Evolutionary conservation across 345 rosid genomes (phyloP).

Genomic region (Boechera divaricarpa): DNA sequence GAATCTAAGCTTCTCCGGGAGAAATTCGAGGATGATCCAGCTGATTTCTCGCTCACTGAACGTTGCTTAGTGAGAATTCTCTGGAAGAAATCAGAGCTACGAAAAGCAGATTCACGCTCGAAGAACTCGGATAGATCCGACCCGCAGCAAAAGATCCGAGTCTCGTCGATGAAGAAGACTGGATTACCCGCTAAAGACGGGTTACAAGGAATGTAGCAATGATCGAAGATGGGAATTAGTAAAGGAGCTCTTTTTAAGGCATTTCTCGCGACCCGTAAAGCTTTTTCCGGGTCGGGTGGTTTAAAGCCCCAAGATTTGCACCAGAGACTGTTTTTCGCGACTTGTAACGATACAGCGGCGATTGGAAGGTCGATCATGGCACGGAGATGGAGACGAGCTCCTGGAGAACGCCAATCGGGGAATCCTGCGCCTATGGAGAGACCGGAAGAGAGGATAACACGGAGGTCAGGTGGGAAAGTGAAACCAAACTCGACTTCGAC

Average conservation of each 20-base stretch:
- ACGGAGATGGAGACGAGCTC: constrained; percentile 72
- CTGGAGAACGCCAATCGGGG: constrained; percentile 80
- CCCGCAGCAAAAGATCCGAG: constrained; percentile 77
- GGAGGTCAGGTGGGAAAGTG: constrained; percentile 84
- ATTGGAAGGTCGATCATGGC: constrained; percentile 77
- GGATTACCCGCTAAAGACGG: constrained; percentile 92
- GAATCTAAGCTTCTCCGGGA: constrained; percentile 66
- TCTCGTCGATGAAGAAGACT: constrained; percentile 79
- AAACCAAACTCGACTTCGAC: constrained; percentile 83
- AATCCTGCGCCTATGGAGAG: constrained; percentile 73
- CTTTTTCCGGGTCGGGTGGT: constrained; percentile 79
- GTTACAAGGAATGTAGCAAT: constrained; percentile 84
- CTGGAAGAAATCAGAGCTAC: constrained; percentile 55
- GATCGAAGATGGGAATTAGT: constrained; percentile 78
- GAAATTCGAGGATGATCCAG: constrained; percentile 55
- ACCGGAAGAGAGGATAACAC: constrained; percentile 74
- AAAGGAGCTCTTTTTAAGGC: constrained; percentile 78
- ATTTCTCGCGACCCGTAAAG: constrained; percentile 70
- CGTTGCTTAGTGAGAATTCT: constrained; percentile 52
- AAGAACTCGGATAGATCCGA: constrained; percentile 79
- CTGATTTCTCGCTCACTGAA: constrained; percentile 59
- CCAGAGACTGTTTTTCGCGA: constrained; percentile 82
- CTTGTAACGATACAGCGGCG: constrained; percentile 77
- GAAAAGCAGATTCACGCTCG: constrained; percentile 68
- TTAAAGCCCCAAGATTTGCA: constrained; percentile 80